phyloP scores from a whole-genome alignment of 306 rosid genomes.

The Bauhinia variegata region DNA sequence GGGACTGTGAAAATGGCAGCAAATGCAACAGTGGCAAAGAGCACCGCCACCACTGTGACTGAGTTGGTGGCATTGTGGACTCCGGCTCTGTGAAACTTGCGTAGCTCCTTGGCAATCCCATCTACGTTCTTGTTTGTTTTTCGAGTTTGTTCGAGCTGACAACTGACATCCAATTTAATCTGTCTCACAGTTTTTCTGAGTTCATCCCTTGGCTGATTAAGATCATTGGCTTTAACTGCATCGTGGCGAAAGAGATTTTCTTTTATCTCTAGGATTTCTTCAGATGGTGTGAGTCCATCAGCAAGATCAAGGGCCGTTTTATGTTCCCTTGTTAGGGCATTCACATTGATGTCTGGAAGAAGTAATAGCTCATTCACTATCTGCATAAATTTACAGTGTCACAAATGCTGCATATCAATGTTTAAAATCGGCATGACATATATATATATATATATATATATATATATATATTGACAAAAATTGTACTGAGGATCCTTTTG shows the following conservation, averaged over 20 bases:
- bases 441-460: no score
- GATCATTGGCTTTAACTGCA: constrained; percentile 47
- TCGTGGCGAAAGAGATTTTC: constrained; percentile 46
- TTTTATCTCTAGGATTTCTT: constrained; percentile 42
- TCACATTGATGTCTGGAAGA: constrained; percentile 53
- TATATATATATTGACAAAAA: no score
- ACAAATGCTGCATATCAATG: background rate
- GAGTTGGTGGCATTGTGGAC: constrained; percentile 59
- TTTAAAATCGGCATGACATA: background rate
- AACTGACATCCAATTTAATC: constrained; percentile 55
- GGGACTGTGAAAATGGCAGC: constrained; percentile 62
- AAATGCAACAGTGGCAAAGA: constrained; percentile 62
- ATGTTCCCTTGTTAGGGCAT: constrained; percentile 58
- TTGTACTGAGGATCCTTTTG: no score
- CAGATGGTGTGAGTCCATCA: constrained; percentile 52
- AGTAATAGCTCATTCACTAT: constrained; percentile 54
- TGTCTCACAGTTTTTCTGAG: constrained; percentile 55
- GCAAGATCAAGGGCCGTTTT: constrained; percentile 61
- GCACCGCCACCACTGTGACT: constrained; percentile 58
- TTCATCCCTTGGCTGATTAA: constrained; percentile 58
- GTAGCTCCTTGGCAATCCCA: constrained; percentile 57
- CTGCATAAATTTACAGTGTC: constrained; percentile 37
- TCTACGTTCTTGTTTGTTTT: constrained; percentile 50
- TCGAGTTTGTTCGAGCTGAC: constrained; percentile 61
- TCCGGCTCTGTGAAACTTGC: constrained; percentile 55